phyloP scores from a whole-genome alignment of 169 alveolate species.

The Plasmodium gonderi region DNA sequence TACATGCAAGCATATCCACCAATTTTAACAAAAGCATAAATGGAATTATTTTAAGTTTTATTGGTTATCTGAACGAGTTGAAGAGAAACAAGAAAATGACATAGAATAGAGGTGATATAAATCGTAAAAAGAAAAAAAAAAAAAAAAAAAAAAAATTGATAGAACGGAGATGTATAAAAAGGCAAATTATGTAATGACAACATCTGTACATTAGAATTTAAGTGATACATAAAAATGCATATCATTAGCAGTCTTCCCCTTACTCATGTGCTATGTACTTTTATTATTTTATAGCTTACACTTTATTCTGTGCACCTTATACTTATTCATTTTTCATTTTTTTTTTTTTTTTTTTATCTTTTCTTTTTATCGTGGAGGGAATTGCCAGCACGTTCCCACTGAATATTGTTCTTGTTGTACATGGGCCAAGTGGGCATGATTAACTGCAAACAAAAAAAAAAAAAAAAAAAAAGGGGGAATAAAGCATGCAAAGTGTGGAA shows the following conservation, averaged over 20 bases:
- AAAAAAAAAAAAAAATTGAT: too few relatives aligned
- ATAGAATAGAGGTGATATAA: not conserved
- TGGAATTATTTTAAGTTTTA: constrained; percentile 21
- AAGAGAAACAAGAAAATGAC: not conserved
- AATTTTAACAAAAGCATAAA: constrained; percentile 20
- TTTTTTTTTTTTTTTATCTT: constrained; percentile 2
- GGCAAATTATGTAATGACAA: not conserved
- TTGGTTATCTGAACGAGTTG: constrained; percentile 4
- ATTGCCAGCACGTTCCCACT: constrained; percentile 10
- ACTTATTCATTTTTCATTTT: not conserved
- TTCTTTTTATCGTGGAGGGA: constrained; percentile 17
- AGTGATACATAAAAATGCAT: too few relatives aligned
- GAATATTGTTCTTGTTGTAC: constrained; percentile 34
- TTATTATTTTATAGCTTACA: too few relatives aligned
- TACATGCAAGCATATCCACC: not conserved
- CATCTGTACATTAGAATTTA: too few relatives aligned
- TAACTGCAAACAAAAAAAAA: constrained; percentile 3
- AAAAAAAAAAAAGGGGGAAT: not conserved
- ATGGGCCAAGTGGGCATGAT: constrained; percentile 72
- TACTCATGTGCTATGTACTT: too few relatives aligned
- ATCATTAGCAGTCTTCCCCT: too few relatives aligned
- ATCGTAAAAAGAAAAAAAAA: not conserved
- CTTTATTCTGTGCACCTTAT: too few relatives aligned
- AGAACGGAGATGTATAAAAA: too few relatives aligned
- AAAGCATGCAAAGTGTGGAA: not conserved